Conservation (phyloP, 345 rosid species). For the Moringa oleifera region DNA sequence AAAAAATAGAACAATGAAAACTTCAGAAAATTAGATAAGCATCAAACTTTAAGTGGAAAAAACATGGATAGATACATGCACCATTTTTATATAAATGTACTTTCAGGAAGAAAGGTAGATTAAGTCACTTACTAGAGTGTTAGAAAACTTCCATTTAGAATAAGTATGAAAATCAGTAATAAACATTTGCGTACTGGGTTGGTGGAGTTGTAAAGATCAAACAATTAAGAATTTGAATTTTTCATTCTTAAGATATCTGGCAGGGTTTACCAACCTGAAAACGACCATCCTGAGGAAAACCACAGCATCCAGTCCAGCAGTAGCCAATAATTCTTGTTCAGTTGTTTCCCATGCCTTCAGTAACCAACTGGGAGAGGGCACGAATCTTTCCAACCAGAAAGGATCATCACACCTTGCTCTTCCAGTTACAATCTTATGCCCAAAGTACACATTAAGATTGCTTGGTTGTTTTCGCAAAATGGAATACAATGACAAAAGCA, state of each 20-base stretch:
- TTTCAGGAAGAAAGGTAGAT: too few relatives aligned
- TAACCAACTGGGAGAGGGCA: conserved; percentile 86
- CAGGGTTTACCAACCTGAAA: conserved; percentile 50
- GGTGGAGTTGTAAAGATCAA: too few relatives aligned
- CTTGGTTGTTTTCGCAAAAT: conserved; percentile 76
- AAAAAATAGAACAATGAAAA: conserved; percentile 12
- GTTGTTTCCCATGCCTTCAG: conserved; percentile 79
- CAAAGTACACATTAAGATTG: conserved; percentile 65
- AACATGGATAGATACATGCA: too few relatives aligned
- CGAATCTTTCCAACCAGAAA: conserved; percentile 61
- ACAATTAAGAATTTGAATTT: not conserved
- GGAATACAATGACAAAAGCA: conserved; percentile 64
- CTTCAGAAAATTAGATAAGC: conserved; percentile 8
- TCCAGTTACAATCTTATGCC: conserved; percentile 41
- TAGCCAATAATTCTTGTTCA: conserved; percentile 67
- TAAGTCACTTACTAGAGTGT: too few relatives aligned
- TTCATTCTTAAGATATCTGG: not conserved
- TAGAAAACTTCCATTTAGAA: too few relatives aligned
- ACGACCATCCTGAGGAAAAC: conserved; percentile 72
- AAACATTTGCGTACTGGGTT: too few relatives aligned
- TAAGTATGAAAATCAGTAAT: not conserved
- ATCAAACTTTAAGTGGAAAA: not conserved
- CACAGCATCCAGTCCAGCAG: conserved; percentile 76
- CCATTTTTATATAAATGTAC: too few relatives aligned
- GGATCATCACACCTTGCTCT: conserved; percentile 28